Evolutionary conservation across 73 alveolate species (phyloP), one percentile per base, ranked within the genome.

Genomic region (Tetrahymena borealis): DNA sequence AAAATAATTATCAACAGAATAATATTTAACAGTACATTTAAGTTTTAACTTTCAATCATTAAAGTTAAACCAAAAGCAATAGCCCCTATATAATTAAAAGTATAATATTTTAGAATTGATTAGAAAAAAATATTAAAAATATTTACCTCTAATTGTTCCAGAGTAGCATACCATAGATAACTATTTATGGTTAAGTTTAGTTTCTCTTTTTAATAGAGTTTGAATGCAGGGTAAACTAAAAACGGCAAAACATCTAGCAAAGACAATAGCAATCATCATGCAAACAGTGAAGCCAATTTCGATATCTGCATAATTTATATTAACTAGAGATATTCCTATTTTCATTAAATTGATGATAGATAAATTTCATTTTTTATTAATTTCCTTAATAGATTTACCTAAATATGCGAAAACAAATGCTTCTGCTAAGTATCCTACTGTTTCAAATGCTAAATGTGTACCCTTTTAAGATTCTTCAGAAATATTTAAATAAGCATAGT

Each of bases 381-480:
- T 90, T 93, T 91, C 32, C 78, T 60, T 60, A 8, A 91, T 60
- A 7, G 92, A 93, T 90, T 96, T 94, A 18, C 99, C 99, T 91
- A 98, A 95, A 94, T 98, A 98, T 11, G 99, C 97, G 94, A 98
- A 98, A 32, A 98, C 98, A 94, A 98, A 98, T 16, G 99, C 99
- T 94, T 98, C 99, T 5, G 99, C 99, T 20, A 97, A 98, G 94
- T 98, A 97, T 24, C 99, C 98, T 32, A 98, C 94, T 91, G 98
- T 98, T 38, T 97, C 96, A 38, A 98, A 95, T 10, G 98, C 99
- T 13, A 98, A 94, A 33, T 97, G 95, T 42, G 99, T 98, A 39
- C 99, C 99, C 32, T 95, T 95, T 94, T 98, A 90, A 38, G 99
- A 96, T 90, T 97, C 96, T 33, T 94, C 79, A 35, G 99, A 96